Evolutionary conservation across 176 grass and related monocot genomes (phyloP).

Genomic region (Ampelocalamus luodianensis): DNA sequence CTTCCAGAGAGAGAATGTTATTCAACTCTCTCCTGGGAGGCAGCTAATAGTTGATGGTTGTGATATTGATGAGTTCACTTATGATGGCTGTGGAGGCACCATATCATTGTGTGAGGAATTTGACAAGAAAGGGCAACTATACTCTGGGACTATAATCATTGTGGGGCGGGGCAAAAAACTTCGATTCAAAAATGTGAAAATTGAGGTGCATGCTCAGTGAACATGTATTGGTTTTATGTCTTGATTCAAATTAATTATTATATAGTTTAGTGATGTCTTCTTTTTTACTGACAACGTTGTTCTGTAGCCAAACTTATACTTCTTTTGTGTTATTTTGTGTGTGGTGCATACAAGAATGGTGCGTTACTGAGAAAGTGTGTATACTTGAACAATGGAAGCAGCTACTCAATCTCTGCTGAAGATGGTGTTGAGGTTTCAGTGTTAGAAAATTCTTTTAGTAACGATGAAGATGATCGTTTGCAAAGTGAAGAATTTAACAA

Average conservation of each 20-base stretch:
- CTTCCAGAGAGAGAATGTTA: constrained; percentile 65
- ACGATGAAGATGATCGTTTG: constrained; percentile 46
- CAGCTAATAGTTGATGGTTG: constrained; percentile 95
- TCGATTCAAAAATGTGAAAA: constrained; percentile 95
- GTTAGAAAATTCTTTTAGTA: constrained; percentile 63
- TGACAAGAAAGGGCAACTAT: constrained; percentile 74
- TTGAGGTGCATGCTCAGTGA: constrained; percentile 72
- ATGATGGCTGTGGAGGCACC: constrained; percentile 91
- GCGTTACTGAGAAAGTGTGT: constrained; percentile 79
- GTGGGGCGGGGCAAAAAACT: constrained; percentile 80
- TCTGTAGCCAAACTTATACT: constrained; percentile 19
- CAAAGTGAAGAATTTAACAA: constrained; percentile 56
- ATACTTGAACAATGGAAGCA: constrained; percentile 85
- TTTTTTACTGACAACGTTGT: constrained; percentile 1
- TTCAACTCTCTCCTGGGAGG: constrained; percentile 86
- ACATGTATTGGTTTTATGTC: constrained; percentile 31
- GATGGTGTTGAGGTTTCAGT: constrained; percentile 91
- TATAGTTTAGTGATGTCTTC: not conserved
- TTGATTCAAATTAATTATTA: constrained; percentile 6
- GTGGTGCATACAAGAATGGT: constrained; percentile 69
- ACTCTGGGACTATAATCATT: constrained; percentile 76
- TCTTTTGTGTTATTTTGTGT: constrained; percentile 27
- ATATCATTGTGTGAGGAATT: constrained; percentile 86
- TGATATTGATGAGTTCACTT: constrained; percentile 77
- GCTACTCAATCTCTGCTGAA: constrained; percentile 78